Percentiles rank a stretch among this genome's conserved stretches.
phyloP scores from a whole-genome alignment of 768 basidiomycete genomes.

The Auriscalpium microsporum region DNA sequence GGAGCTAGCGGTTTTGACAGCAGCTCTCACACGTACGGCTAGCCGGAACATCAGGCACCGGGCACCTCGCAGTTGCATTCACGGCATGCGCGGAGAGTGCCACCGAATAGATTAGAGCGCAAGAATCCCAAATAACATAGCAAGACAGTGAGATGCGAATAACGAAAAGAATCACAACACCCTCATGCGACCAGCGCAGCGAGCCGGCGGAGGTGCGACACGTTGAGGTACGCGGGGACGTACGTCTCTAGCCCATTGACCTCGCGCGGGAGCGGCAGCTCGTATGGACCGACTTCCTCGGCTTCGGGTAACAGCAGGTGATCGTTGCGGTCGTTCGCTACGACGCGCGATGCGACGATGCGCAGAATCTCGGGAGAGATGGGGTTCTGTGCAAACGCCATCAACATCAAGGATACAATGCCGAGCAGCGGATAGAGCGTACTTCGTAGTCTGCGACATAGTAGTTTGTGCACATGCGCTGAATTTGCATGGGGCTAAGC shows the following conservation, averaged over 20 bases:
- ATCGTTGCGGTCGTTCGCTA: slow-evolving; percentile 94
- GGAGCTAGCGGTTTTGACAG: too few relatives aligned
- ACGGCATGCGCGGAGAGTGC: too few relatives aligned
- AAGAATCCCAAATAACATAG: background rate
- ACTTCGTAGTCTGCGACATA: slow-evolving; percentile 99
- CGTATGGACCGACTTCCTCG: slow-evolving; percentile 94
- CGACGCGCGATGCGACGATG: slow-evolving; percentile 91
- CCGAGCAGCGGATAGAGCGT: slow-evolving; percentile 10
- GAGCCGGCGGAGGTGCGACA: slow-evolving; percentile 80
- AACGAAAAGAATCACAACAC: slow-evolving; percentile 2
- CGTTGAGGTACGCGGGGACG: slow-evolving; percentile 85
- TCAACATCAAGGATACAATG: too few relatives aligned
- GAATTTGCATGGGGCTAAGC: slow-evolving; percentile 97
- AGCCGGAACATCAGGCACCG: too few relatives aligned
- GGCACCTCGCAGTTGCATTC: too few relatives aligned
- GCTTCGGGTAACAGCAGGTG: slow-evolving; percentile 94
- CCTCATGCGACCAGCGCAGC: slow-evolving; percentile 75
- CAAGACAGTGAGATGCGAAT: background rate
- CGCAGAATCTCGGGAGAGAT: slow-evolving; percentile 96
- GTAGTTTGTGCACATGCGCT: slow-evolving; percentile 98
- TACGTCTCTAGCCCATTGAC: slow-evolving; percentile 96
- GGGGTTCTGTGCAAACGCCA: slow-evolving; percentile 53
- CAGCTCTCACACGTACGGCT: too few relatives aligned
- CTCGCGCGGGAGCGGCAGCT: slow-evolving; percentile 87
- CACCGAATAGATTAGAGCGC: background rate